phyloP scores from a whole-genome alignment of 495 filamentous ascomycete genomes.

The Aspergillus hancockii region DNA sequence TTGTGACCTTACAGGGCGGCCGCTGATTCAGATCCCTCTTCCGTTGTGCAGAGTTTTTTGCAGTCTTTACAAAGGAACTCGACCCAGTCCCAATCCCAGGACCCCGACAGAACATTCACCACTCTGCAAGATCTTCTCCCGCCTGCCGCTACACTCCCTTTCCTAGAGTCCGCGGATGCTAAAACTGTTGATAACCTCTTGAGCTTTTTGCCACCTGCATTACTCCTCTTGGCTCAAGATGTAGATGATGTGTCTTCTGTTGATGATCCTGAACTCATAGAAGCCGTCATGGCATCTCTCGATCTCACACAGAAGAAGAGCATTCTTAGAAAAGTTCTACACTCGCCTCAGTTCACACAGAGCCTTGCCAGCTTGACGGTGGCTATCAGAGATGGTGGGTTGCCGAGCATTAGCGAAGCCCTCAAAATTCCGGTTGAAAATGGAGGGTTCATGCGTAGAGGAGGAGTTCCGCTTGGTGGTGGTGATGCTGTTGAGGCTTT shows the following conservation, averaged over 20 bases:
- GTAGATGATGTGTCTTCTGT: constrained; percentile 54
- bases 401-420: constrained; percentile 86
- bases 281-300: constrained; percentile 74
- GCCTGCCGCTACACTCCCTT: constrained; percentile 70
- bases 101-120: constrained; percentile 67
- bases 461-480: constrained; percentile 80
- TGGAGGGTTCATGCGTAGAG: constrained; percentile 71
- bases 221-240: constrained; percentile 73
- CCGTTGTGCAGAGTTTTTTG: constrained; percentile 81
- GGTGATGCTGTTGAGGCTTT: constrained; percentile 89
- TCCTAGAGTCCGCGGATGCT: constrained; percentile 65
- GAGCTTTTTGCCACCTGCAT: constrained; percentile 69
- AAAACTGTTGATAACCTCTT: constrained; percentile 72
- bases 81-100: constrained; percentile 44
- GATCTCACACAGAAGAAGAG: constrained; percentile 76
- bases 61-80: constrained; percentile 69
- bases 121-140: constrained; percentile 86
- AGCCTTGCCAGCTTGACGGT: constrained; percentile 80
- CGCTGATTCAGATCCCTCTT: constrained; percentile 56
- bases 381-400: constrained; percentile 87
- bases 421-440: constrained; percentile 76
- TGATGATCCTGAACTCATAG: constrained; percentile 64
- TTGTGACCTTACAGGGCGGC: constrained; percentile 32
- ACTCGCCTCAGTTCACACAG: constrained; percentile 88
- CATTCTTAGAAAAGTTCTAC: constrained; percentile 79